Base-by-base conservation (phyloP, 306 rosid species). In the Alnus rubra region DNA sequence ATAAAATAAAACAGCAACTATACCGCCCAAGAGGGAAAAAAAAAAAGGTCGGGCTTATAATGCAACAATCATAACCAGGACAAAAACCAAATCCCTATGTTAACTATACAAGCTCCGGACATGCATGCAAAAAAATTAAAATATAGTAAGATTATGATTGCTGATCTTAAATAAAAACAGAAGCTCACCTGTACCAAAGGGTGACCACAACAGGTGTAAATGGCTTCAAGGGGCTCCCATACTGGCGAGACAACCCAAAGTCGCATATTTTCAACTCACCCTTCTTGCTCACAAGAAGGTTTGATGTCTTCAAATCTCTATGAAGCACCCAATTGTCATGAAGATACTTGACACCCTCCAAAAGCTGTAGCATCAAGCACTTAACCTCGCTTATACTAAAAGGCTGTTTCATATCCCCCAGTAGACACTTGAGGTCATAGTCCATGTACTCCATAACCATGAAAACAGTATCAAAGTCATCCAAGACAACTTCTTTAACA, bases 401-500 rank as follows among this genome's bases (percentile, higher is more conserved):
- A 47, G 97, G 99, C 50, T 87, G 93, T 16, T 89, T 89, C 87
- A 84, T 90, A 3, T 28, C 33, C 79, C 87, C 94, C 89, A 89
- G 73, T 33, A 93, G 76, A 44, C 88, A 90, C 81, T 89, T 96
- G 51, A 93, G 91, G 74, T 96, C 99, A 75, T 87, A 75, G 18
- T 96, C 96, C 98, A 96, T 90, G 79, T 89, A 84, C 80, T 96
- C 99, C 99, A 96, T 96, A 50, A 89, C 99, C 98, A 96, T 91
- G 80, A 89, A 96, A 73, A 94, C 86, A 78, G 89, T 92, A 75
- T 90, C 96, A 69, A 76, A 78, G n/a, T 89, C 90, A 78, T 88
- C 94, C 64, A 90, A 83, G 2, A 88, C 97, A 70, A 96, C 97
- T 80, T 91, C 99, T 86, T 96, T 96, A 77, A 96, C 99, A 80